Evolutionary conservation across 1,284 basidiomycete genomes (phyloP), one percentile per base, ranked within the genome.

Genomic region (Ustilago trichophora): DNA sequence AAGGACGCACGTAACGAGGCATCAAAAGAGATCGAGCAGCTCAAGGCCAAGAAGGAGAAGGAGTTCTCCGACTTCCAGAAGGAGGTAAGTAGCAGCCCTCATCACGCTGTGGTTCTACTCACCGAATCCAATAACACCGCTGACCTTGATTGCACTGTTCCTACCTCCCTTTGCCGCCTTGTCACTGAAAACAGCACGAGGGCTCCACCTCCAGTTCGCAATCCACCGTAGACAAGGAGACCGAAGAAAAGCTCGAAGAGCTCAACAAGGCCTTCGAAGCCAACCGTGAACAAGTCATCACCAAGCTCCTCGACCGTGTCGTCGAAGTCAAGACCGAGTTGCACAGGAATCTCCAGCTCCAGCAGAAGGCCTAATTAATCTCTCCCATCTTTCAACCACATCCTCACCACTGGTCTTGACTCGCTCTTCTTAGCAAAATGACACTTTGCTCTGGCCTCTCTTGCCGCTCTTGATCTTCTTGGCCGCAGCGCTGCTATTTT

Each of bases 1-100:
- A 98, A 97, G 84, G 96, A 98, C 84, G 95, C 96, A 11, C 88
- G 93, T 38, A 85, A 89, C 21, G 92, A 98, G 83, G 95, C 95
- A 3, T 86, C 87, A 36, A 97, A 92, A 84, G 95, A 98, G 84
- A 96, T 98, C 80, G 93, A 95, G 67, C 90, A 89, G 72, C 95
- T 98, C 85, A 92, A 92, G 85, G 85, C 87, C 56, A 84, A 88
- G 66, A 97, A 97, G 84, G 94, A 98, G 73, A 84, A 84, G 26
- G 94, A 97, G 82, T 97, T 93, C 85, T 88, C 87, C 82, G 85
- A 87, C 26, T 96, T 93, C 80, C 91, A 96, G 84, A 86, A 88
- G 53, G 91, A 94, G 82, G 95, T 97, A 78, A 59, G 77, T 63
- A 6, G 5, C 35, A 10, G 6, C 12, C 24, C 13, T 11, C 44